phyloP scores from a whole-genome alignment of 208 protist genomes.

The Crithidia sp. region DNA sequence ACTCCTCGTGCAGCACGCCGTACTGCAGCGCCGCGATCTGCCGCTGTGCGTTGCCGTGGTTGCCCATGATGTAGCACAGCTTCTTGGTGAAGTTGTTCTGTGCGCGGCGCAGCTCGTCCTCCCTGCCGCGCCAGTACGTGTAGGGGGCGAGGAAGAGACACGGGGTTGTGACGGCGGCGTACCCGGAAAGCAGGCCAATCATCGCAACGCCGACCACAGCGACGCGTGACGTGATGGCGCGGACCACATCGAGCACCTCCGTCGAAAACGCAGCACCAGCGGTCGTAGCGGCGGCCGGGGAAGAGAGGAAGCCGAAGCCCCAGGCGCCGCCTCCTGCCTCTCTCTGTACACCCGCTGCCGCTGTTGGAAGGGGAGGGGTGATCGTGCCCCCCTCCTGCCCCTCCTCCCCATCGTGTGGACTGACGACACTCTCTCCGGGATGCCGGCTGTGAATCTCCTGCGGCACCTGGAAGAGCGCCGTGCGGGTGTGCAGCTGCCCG shows the following conservation, averaged over 20 bases:
- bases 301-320: neutral
- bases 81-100: constrained; percentile 49
- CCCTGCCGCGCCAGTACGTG: constrained; percentile 40
- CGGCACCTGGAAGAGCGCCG: constrained; percentile 18
- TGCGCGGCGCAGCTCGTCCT: constrained; percentile 36
- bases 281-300: neutral
- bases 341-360: neutral
- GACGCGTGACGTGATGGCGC: constrained; percentile 35
- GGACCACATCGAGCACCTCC: constrained; percentile 18
- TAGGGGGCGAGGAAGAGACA: constrained; percentile 48
- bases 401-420: neutral
- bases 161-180: constrained; percentile 73
- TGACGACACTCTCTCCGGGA: neutral
- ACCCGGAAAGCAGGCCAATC: constrained; percentile 75
- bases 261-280: neutral
- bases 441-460: constrained; percentile 13
- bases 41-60: constrained; percentile 54
- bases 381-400: neutral
- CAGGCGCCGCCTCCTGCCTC: neutral
- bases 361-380: too few species aligned
- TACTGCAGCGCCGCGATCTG: constrained; percentile 57
- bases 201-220: constrained; percentile 60
- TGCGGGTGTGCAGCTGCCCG: constrained; percentile 11
- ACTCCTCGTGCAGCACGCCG: constrained; percentile 33
- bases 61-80: constrained; percentile 61